phyloP scores from a whole-genome alignment of 257 asterid species.

The Capsicum baccatum region DNA sequence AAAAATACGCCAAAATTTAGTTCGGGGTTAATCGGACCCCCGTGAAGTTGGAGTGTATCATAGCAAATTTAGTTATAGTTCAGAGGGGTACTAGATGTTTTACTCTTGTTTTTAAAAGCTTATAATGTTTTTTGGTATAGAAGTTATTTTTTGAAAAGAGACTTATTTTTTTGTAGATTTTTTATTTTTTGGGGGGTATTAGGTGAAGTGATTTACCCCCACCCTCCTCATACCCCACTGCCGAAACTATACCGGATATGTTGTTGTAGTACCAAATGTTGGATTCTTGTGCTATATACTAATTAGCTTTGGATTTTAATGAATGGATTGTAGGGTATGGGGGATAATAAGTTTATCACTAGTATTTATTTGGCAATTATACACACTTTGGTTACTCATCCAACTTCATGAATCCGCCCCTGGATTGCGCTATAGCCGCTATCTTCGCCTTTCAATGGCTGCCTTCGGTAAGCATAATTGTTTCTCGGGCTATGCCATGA shows the following conservation, averaged over 20 bases:
- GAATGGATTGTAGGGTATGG: conserved; percentile 60
- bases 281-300: background rate
- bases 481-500: background rate
- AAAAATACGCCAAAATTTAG: too few species aligned
- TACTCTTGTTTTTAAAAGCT: too few species aligned
- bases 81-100: too few species aligned
- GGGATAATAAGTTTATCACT: conserved; percentile 65
- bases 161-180: too few species aligned
- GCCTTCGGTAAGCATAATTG: conserved; percentile 64
- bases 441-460: conserved; percentile 74
- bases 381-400: conserved; percentile 78
- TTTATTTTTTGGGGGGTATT: too few species aligned
- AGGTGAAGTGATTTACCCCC: too few species aligned
- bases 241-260: background rate
- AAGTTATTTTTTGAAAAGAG: too few species aligned
- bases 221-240: background rate
- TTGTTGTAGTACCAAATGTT: too few species aligned
- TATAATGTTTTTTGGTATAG: too few species aligned
- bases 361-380: conserved; percentile 78
- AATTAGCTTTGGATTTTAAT: background rate
- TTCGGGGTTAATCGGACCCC: too few species aligned
- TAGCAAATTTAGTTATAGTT: too few species aligned
- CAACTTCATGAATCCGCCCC: conserved; percentile 78
- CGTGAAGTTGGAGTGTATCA: too few species aligned
- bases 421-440: conserved; percentile 80